Conservation (phyloP, 768 basidiomycete genomes). For the Boletus subparvulus region DNA sequence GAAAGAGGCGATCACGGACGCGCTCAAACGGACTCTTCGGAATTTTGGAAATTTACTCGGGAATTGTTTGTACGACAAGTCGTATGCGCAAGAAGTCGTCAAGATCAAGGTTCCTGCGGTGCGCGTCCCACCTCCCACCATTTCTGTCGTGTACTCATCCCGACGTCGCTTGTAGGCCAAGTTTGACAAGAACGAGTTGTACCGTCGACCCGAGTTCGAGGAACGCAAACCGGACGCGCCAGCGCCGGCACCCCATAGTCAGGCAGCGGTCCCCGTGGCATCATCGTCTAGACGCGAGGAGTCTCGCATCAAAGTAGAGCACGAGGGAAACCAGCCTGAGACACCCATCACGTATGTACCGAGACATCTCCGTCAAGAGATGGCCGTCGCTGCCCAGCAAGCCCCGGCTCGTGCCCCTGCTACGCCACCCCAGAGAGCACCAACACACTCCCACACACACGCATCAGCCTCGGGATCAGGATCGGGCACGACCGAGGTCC, state of each 20-base stretch:
- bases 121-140: constrained; percentile 29
- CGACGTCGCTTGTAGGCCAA: constrained; percentile 37
- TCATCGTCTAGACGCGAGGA: background rate
- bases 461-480: background rate
- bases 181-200: constrained; percentile 63
- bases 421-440: background rate
- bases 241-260: background rate
- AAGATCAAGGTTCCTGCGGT: constrained; percentile 88
- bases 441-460: too few relatives aligned
- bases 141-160: background rate
- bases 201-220: constrained; percentile 70
- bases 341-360: constrained; percentile 38
- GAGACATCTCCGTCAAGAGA: constrained; percentile 38
- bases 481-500: background rate
- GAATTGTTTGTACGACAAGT: constrained; percentile 96
- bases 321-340: constrained; percentile 3
- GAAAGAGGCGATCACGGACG: constrained; percentile 98
- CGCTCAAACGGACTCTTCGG: constrained; percentile 83
- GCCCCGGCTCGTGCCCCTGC: background rate
- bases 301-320: constrained; percentile 22
- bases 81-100: constrained; percentile 76
- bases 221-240: constrained; percentile 38
- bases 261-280: background rate
- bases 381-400: constrained; percentile 10
- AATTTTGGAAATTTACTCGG: constrained; percentile 95